Evolutionary conservation across 352 stramenopile species (phyloP).

Genomic region (Globisporangium mamillatum): DNA sequence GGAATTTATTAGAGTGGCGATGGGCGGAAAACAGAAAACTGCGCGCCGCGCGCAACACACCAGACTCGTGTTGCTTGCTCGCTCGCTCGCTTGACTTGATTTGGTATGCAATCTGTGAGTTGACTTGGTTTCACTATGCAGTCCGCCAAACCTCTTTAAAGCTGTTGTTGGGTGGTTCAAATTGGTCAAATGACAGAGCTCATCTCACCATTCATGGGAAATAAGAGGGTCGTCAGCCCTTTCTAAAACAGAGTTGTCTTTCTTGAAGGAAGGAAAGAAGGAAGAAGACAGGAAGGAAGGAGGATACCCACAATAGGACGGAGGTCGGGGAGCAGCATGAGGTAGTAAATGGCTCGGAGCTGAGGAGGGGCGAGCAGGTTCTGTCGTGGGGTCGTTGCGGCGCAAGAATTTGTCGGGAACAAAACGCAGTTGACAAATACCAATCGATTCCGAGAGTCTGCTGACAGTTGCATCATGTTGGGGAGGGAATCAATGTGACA

Average conservation of each 20-base stretch:
- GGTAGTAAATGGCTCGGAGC: not conserved
- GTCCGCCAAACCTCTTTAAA: too few species aligned
- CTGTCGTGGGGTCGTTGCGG: conserved; percentile 4
- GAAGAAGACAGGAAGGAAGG: not conserved
- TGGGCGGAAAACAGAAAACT: conserved; percentile 10
- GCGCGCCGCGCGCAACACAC: conserved; percentile 1
- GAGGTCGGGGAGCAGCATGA: not conserved
- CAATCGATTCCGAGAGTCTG: not conserved
- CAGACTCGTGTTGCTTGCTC: not conserved
- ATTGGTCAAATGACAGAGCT: too few species aligned
- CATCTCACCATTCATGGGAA: too few species aligned
- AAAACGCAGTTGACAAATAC: conserved; percentile 2
- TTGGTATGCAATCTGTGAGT: not conserved
- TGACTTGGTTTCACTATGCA: not conserved
- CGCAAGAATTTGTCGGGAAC: conserved; percentile 13
- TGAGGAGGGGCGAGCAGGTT: not conserved
- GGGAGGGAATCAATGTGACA: not conserved
- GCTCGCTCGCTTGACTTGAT: not conserved
- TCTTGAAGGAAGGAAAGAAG: conserved; percentile 4
- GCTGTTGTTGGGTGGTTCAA: too few species aligned
- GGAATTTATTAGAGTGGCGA: conserved; percentile 13
- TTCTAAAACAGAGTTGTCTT: not conserved
- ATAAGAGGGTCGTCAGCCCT: too few species aligned
- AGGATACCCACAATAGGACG: conserved; percentile 11
- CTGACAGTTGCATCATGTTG: not conserved